A percentile compares a stretch with the other conserved stretches of the same genome.
Evolutionary conservation across 2,329 filamentous ascomycete genomes (phyloP).

Genomic region (Ophiosphaerella korrae): DNA sequence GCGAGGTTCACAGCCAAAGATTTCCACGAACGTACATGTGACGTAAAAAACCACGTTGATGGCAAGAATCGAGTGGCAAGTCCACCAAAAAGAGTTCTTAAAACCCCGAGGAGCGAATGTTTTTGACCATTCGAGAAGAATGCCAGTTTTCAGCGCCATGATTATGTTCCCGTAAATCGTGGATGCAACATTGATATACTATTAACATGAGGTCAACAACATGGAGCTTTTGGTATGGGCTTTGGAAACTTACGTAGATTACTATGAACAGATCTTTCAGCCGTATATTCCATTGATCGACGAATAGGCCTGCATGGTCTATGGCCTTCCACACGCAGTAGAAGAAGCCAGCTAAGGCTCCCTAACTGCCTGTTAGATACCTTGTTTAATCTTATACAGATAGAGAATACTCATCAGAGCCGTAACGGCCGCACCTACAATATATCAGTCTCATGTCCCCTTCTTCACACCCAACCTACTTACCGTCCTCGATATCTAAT

Average conservation of each 20-base stretch:
- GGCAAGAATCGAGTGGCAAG: conserved; percentile 30
- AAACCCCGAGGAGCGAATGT: conserved; percentile 37
- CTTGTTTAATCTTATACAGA: no score
- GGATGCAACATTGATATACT: conserved; percentile 10
- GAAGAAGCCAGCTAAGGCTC: conserved; percentile 5
- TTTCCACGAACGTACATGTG: conserved; percentile 34
- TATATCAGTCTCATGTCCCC: no score
- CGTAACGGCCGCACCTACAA: no score
- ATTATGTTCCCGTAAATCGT: conserved; percentile 12
- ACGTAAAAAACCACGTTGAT: conserved; percentile 38
- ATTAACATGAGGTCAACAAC: neutral
- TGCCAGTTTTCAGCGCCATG: conserved; percentile 14
- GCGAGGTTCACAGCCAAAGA: neutral
- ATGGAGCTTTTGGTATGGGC: neutral
- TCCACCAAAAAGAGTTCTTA: conserved; percentile 41
- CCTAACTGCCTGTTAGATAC: neutral
- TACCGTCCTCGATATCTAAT: no score
- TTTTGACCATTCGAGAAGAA: conserved; percentile 50
- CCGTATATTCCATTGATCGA: conserved; percentile 16
- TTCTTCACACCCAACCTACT: no score
- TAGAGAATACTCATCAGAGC: no score
- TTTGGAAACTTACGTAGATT: neutral
- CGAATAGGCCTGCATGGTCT: conserved; percentile 7
- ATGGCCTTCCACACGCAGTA: conserved; percentile 2
- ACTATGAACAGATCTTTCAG: conserved; percentile 1